These are phyloP conservation scores for Psilocybe subaeruginosa DNA, from an alignment of 768 basidiomycete species.

Conservation along the genomic window DNA sequence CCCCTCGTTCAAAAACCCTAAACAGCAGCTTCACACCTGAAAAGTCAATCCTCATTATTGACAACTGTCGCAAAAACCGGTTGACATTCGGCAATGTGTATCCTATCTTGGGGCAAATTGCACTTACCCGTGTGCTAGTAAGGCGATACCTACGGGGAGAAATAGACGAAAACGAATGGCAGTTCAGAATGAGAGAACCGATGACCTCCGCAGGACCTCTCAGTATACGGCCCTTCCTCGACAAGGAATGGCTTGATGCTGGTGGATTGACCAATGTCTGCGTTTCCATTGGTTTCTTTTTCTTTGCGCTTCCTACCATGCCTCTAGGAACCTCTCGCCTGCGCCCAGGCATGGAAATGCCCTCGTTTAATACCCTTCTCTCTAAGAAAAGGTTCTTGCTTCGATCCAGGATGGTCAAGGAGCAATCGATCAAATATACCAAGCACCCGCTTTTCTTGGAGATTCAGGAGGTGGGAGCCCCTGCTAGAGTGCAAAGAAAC, in stretches of 20 bases:
- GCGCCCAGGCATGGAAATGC: conserved; percentile 37
- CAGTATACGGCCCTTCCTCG: conserved; percentile 53
- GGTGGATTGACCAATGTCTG: conserved; percentile 50
- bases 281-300: conserved; percentile 45
- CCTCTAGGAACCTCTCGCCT: conserved; percentile 37
- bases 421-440: conserved; percentile 34
- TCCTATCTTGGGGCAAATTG: conserved; percentile 54
- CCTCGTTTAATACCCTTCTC: conserved; percentile 43
- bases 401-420: conserved; percentile 40
- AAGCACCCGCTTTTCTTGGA: conserved; percentile 52
- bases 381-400: conserved; percentile 49
- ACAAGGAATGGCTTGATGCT: conserved; percentile 44
- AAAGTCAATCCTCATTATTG: conserved; percentile 33
- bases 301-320: conserved; percentile 48
- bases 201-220: conserved; percentile 52
- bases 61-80: conserved; percentile 41
- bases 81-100: conserved; percentile 56
- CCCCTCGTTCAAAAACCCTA: conserved; percentile 36
- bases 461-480: conserved; percentile 27
- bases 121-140: conserved; percentile 52
- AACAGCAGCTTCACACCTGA: conserved; percentile 28
- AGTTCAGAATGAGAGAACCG: conserved; percentile 48
- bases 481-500: conserved; percentile 26
- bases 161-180: conserved; percentile 56
- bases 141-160: conserved; percentile 48